Evolutionary conservation across 2,329 filamentous ascomycete species (phyloP).

Genomic region (Talaromyces sp.): DNA sequence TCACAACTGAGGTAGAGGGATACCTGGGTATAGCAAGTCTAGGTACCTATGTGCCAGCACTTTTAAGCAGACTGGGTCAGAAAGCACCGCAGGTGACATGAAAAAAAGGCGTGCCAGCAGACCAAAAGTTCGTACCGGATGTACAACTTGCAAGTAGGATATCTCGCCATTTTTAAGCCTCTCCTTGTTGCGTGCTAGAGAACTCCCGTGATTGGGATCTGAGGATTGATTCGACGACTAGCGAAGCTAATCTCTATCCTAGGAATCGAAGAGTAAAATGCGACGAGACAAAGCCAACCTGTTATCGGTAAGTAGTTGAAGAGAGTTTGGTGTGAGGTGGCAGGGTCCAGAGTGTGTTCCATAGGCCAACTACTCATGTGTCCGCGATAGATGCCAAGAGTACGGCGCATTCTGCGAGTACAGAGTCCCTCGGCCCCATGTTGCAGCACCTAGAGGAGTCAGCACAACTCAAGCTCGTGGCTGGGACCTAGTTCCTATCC

Average conservation of each 20-base stretch:
- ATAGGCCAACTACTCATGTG: background rate
- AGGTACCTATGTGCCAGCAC: too few species aligned
- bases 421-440: background rate
- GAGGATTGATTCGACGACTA: too few species aligned
- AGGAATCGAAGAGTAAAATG: background rate
- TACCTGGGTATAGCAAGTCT: too few species aligned
- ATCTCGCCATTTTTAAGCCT: background rate
- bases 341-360: too few species aligned
- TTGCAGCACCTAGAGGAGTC: background rate
- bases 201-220: too few species aligned
- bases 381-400: background rate
- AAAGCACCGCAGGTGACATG: background rate
- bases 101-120: background rate
- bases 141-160: slow-evolving; percentile 2
- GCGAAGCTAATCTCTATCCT: background rate
- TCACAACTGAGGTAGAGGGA: too few species aligned
- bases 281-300: background rate
- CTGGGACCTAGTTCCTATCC: background rate
- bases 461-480: background rate
- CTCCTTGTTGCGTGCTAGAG: too few species aligned
- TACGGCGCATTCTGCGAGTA: slow-evolving; percentile 1
- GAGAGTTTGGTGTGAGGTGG: background rate
- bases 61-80: background rate
- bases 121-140: slow-evolving; percentile 5
- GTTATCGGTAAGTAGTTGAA: background rate